phyloP scores from a whole-genome alignment of 345 rosid genomes.

The Excoecaria cochinchinensis region DNA sequence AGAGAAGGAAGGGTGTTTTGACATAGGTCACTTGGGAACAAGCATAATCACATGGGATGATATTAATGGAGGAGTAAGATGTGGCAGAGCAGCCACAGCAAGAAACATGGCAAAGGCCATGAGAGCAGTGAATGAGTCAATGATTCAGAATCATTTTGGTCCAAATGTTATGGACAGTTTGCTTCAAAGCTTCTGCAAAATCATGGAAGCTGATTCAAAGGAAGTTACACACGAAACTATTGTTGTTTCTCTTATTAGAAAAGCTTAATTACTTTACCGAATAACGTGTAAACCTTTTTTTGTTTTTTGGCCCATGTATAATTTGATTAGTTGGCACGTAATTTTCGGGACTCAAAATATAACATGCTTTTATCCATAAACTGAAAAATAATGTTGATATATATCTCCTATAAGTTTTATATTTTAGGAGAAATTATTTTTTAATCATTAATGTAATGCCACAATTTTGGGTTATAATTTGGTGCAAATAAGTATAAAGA shows the following conservation, averaged over 20 bases:
- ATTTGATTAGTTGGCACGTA: too few species aligned
- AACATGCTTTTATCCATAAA: too few species aligned
- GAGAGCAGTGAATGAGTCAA: constrained; percentile 37
- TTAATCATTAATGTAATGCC: too few species aligned
- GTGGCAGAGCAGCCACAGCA: constrained; percentile 30
- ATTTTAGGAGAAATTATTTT: too few species aligned
- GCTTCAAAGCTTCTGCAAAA: constrained; percentile 27
- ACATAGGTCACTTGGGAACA: constrained; percentile 20
- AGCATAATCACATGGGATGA: constrained; percentile 29
- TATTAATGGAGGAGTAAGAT: constrained; percentile 24
- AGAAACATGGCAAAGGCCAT: constrained; percentile 28
- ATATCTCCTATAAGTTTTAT: too few species aligned
- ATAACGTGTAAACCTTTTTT: too few species aligned
- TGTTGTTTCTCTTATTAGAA: constrained; percentile 35
- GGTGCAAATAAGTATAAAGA: too few species aligned
- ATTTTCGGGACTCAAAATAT: too few species aligned
- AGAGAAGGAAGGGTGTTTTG: constrained; percentile 43
- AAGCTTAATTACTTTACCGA: not conserved
- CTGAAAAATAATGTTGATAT: too few species aligned
- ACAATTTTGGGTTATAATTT: too few species aligned
- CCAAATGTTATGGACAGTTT: constrained; percentile 30
- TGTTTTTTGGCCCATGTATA: too few species aligned
- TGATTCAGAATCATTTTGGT: constrained; percentile 37
- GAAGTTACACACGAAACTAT: constrained; percentile 34
- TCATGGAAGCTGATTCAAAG: constrained; percentile 34